phyloP scores from a whole-genome alignment of 2,329 filamentous ascomycete species.

The Aspergillus fumigatiaffinis region DNA sequence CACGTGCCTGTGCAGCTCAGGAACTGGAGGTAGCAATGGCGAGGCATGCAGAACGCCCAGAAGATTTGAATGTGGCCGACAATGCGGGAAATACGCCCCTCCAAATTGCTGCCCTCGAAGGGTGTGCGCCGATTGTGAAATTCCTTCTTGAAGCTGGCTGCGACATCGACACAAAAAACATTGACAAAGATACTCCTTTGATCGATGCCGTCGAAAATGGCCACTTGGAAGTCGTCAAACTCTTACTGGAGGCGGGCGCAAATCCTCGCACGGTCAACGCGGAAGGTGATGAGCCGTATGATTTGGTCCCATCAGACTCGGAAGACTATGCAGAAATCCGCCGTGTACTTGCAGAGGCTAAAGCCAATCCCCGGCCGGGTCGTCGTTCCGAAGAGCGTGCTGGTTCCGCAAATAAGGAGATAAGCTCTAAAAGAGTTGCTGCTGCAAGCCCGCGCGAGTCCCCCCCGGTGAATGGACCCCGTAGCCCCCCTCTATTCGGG shows the following conservation, averaged over 20 bases:
- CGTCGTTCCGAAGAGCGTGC: slow-evolving; percentile 42
- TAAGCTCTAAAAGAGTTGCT: slow-evolving; percentile 41
- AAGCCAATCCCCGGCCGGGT: slow-evolving; percentile 50
- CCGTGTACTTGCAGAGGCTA: slow-evolving; percentile 61
- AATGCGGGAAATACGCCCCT: slow-evolving; percentile 95
- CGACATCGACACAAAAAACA: slow-evolving; percentile 72
- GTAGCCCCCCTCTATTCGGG: slow-evolving; percentile 38
- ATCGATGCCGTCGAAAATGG: slow-evolving; percentile 96
- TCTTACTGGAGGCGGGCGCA: slow-evolving; percentile 79
- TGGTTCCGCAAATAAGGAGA: slow-evolving; percentile 31
- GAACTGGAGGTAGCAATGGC: slow-evolving; percentile 75
- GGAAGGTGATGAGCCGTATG: slow-evolving; percentile 87
- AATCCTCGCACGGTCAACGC: slow-evolving; percentile 88
- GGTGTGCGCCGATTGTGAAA: slow-evolving; percentile 80
- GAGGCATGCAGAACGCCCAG: slow-evolving; percentile 71
- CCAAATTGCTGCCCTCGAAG: slow-evolving; percentile 86
- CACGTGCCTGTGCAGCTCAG: slow-evolving; percentile 83
- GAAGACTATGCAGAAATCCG: slow-evolving; percentile 80
- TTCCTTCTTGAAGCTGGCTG: slow-evolving; percentile 82
- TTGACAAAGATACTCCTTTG: slow-evolving; percentile 84
- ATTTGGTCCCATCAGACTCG: slow-evolving; percentile 69
- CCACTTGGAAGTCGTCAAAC: slow-evolving; percentile 79
- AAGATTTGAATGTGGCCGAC: slow-evolving; percentile 84
- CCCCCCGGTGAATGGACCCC: slow-evolving; percentile 35
- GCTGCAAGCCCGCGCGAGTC: slow-evolving; percentile 45